phyloP scores from a whole-genome alignment of 306 rosid genomes.

The Prunus campanulata region DNA sequence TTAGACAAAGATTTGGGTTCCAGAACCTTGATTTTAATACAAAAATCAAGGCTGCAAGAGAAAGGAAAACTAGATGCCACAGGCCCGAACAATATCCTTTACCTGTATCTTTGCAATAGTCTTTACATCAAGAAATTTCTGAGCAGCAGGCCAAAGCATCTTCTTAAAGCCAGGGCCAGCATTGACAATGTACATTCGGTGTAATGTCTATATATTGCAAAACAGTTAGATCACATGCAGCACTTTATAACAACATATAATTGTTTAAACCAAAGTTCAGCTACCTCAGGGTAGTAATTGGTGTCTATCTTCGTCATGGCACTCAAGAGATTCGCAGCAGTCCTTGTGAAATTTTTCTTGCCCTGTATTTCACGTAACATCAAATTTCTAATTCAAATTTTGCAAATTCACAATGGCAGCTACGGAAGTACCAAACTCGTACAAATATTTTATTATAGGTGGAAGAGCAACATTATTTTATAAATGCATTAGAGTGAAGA shows the following conservation, averaged over 20 bases:
- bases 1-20: conserved; percentile 61
- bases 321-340: conserved; percentile 83
- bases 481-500: background rate
- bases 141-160: conserved; percentile 98
- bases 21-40: conserved; percentile 58
- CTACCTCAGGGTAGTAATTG: conserved; percentile 94
- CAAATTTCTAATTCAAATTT: conserved; percentile 11
- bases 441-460: background rate
- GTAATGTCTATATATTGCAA: conserved; percentile 62
- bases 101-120: conserved; percentile 94
- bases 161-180: conserved; percentile 95
- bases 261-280: background rate
- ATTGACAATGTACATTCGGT: conserved; percentile 86
- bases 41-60: conserved; percentile 18
- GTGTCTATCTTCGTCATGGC: conserved; percentile 76
- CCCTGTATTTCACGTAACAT: conserved; percentile 57
- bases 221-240: conserved; percentile 13
- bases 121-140: conserved; percentile 78
- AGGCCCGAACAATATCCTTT: conserved; percentile 21
- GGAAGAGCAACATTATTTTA: background rate
- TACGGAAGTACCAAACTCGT: background rate
- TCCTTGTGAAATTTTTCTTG: conserved; percentile 75
- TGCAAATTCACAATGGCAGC: background rate
- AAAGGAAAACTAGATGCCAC: conserved; percentile 9
- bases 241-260: background rate